Percentiles rank a stretch among this genome's conserved stretches.
Evolutionary conservation across 148 eudicot species (phyloP).

Genomic region (Chenopodium berlandieri): DNA sequence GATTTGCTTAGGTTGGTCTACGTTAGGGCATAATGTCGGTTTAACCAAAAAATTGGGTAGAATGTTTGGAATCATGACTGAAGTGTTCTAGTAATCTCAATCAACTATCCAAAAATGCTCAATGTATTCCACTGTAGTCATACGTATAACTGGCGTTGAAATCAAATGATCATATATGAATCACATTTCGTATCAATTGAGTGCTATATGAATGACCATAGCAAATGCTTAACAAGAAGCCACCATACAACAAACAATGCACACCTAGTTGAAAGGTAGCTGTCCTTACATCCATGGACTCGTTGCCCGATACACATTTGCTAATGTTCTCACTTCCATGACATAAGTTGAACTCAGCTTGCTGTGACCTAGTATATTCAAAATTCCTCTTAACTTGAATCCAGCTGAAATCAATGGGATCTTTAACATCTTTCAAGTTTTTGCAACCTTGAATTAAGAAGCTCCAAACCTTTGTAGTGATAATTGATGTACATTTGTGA

Average conservation of each 20-base stretch:
- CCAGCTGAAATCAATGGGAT: conserved; percentile 55
- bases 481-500: conserved; percentile 30
- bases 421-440: conserved; percentile 35
- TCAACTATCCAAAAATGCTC: neutral
- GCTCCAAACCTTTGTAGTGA: conserved; percentile 45
- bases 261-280: conserved; percentile 39
- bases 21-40: neutral
- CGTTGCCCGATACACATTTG: conserved; percentile 6
- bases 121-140: neutral
- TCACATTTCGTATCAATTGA: conserved; percentile 5
- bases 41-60: neutral
- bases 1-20: neutral
- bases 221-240: conserved; percentile 42
- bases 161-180: conserved; percentile 5
- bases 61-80: neutral
- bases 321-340: neutral
- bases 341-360: neutral
- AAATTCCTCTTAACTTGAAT: conserved; percentile 24
- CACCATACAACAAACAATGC: conserved; percentile 61
- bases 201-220: conserved; percentile 34
- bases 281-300: conserved; percentile 16
- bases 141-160: neutral
- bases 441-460: conserved; percentile 29
- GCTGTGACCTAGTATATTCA: neutral
- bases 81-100: neutral